Percentiles rank a stretch among this genome's conserved stretches.
Evolutionary conservation across 2,329 filamentous ascomycete species (phyloP).

Genomic region (Arthrobotrys sinensis): DNA sequence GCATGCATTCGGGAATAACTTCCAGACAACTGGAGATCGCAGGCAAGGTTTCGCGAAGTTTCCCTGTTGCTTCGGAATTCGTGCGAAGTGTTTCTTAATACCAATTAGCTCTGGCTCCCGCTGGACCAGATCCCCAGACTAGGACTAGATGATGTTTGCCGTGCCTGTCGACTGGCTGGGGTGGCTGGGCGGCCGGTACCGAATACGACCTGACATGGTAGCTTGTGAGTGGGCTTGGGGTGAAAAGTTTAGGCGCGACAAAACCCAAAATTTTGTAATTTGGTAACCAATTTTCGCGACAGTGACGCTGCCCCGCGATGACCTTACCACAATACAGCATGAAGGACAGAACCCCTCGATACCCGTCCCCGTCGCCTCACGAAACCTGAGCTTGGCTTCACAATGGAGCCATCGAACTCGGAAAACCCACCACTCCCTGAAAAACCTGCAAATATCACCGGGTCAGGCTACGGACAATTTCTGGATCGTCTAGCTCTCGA

Average conservation of each 20-base stretch:
- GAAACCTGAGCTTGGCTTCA: conserved; percentile 10
- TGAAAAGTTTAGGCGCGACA: conserved; percentile 4
- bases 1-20: conserved; percentile 37
- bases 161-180: conserved; percentile 3
- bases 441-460: not conserved
- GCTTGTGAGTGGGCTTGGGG: not conserved
- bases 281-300: conserved; percentile 14
- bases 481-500: conserved; percentile 27
- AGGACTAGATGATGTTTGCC: conserved; percentile 6
- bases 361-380: not conserved
- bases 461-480: conserved; percentile 6
- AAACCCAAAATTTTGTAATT: conserved; percentile 20
- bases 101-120: conserved; percentile 7
- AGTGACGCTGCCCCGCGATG: not conserved
- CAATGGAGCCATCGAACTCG: conserved; percentile 33
- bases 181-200: conserved; percentile 34
- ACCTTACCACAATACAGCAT: conserved; percentile 28
- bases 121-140: no score
- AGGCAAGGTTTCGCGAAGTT: conserved; percentile 11
- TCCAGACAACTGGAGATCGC: conserved; percentile 12
- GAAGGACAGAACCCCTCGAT: conserved; percentile 7
- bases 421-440: conserved; percentile 3
- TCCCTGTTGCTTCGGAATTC: conserved; percentile 26
- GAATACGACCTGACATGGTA: conserved; percentile 28
- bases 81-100: conserved; percentile 17